phyloP scores from a whole-genome alignment of 1,284 basidiomycete species.

The Filobasidium uniguttulatum region DNA sequence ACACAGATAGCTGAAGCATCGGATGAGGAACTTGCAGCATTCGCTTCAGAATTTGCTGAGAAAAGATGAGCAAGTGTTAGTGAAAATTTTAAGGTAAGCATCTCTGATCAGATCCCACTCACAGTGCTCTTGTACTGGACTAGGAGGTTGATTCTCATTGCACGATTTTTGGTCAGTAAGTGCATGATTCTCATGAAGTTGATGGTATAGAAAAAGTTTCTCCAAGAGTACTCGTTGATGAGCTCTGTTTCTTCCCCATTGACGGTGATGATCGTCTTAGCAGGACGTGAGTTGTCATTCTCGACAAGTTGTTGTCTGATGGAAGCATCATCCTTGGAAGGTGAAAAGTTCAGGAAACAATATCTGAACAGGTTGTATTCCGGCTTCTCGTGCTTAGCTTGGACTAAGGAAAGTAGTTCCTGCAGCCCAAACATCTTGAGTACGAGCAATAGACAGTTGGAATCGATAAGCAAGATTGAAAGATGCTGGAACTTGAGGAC shows the following conservation, averaged over 20 bases:
- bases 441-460: conserved; percentile 84
- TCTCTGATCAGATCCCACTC: conserved; percentile 26
- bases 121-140: conserved; percentile 98
- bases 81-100: neutral
- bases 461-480: conserved; percentile 84
- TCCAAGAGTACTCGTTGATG: conserved; percentile 88
- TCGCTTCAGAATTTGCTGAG: conserved; percentile 81
- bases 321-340: conserved; percentile 36
- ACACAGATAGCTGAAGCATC: conserved; percentile 84
- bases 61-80: neutral
- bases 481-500: conserved; percentile 98
- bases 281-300: conserved; percentile 37
- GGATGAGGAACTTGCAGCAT: conserved; percentile 88
- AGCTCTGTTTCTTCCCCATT: conserved; percentile 68
- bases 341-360: conserved; percentile 61
- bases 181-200: conserved; percentile 98
- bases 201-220: conserved; percentile 96
- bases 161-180: conserved; percentile 87
- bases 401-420: conserved; percentile 69
- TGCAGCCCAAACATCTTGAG: conserved; percentile 97
- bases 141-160: conserved; percentile 87
- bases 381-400: conserved; percentile 75
- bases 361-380: conserved; percentile 92
- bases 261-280: conserved; percentile 31
- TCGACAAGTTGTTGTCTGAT: conserved; percentile 40